Evolutionary conservation across 192 early-diverging fungal species (phyloP), one percentile per base, ranked within the genome.

Genomic region (Entomortierella lignicola): DNA sequence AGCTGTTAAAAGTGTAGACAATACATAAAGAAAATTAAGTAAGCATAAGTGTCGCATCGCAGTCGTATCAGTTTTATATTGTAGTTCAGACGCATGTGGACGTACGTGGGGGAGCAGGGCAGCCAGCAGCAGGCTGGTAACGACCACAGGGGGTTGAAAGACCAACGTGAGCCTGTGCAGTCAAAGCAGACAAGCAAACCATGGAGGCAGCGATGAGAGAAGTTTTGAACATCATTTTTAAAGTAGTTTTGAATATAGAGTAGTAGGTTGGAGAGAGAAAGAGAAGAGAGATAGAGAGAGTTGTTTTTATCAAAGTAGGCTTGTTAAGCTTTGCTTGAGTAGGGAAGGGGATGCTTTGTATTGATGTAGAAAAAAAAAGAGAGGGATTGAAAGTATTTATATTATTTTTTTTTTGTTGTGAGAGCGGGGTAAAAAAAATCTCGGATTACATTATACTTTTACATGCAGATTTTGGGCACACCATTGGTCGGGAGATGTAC

Each of bases 81-180:
- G n/a, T n/a, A n/a, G n/a, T n/a, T n/a, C n/a, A n/a, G n/a, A n/a
- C n/a, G n/a, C n/a, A 37, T 7, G 10, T 37, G 10, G 8, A 27
- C 52, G 8, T 26, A 0, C 57, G 34, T 2, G 87, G 79, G 11
- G 80, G 69, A 17, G 77, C 60, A 0, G 83, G 82, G 65, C 84
- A 84, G 25, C 73, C 60, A 34, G 82, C 80, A 31, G 69, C 26
- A 55, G 77, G 63, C 11, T 62, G 57, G 66, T 69, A 77, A 4
- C 84, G 86, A 27, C 66, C 63, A 69, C 86, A 87, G 2, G 86
- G 86, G 34, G 62, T 43, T 7, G 48, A 50, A n/a, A 85, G 66
- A 12, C 72, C 61, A 17, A 63, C 48, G 61, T 63, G 61, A 25
- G 61, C 61, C n/a, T 63, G 48, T 30, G 32, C 47, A 21, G 47